Base-by-base conservation (phyloP, 148 eudicot genomes). In the Silene latifolia region DNA sequence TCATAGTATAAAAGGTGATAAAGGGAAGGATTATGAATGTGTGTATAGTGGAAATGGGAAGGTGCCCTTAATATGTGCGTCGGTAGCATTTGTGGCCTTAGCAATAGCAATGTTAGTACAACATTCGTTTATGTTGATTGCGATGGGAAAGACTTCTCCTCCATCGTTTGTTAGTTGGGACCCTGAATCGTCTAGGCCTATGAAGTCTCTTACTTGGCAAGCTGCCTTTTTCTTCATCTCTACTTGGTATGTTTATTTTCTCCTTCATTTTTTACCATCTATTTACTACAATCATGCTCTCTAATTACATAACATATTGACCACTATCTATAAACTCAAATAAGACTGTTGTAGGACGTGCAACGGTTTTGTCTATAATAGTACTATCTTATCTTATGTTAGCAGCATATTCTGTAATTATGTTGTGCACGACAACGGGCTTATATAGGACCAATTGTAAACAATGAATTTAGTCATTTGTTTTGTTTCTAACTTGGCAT, bases 181-280 rank as follows among this genome's bases (percentile, higher is more conserved):
- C 71, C 88, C 88, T 19, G 72, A 84, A 19, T 82, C 90, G 21
- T 80, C 86, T 12, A 63, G 29, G 65, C 80, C 83, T 80, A 80
- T 86, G 73, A 87, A 81, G 63, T 29, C 80, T 10, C 89, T 92
- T 54, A 78, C 96, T 1, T 87, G 91, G 84, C 99, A 90, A 84
- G 99, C 97, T 70, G 92, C 82, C 6, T 83, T 89, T 68, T 90
- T 95, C 88, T 95, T 95, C 83, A 32, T 90, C 32, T 60, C 96
- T 25, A 92, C 99, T 68, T 95, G 99, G 98, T 91, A 86, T 11
- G 83, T 56, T 27, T 27, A 27, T 27, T 27, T 27, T 27, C 29
- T 27, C 29, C 29, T 27, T 27, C 29, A 27, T n/a, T n/a, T n/a
- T n/a, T n/a, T n/a, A n/a, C n/a, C n/a, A n/a, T n/a, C n/a, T n/a